A percentile compares a stretch with the other conserved stretches of the same genome.
phyloP scores from a whole-genome alignment of 305 asterid species.

The Solanum hybrid region DNA sequence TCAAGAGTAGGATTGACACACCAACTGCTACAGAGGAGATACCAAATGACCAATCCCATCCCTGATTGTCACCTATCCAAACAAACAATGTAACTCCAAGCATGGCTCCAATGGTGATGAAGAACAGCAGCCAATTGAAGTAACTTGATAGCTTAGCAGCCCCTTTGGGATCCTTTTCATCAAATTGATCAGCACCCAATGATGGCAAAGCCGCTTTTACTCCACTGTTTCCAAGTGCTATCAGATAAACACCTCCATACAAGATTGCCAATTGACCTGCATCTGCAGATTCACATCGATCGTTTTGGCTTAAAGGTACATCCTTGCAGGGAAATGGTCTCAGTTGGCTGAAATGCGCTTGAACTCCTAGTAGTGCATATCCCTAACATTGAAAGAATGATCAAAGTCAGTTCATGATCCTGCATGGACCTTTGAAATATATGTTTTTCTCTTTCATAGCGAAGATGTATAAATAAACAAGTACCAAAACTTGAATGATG shows the following conservation, averaged over 20 bases:
- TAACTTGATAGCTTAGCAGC: slow-evolving; percentile 51
- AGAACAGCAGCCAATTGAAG: slow-evolving; percentile 58
- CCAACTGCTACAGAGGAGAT: slow-evolving; percentile 36
- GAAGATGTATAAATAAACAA: background rate
- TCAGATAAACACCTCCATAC: slow-evolving; percentile 45
- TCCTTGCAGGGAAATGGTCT: slow-evolving; percentile 64
- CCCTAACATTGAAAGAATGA: slow-evolving; percentile 38
- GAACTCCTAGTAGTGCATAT: slow-evolving; percentile 46
- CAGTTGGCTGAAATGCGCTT: slow-evolving; percentile 52
- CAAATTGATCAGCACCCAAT: slow-evolving; percentile 74
- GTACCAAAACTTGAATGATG: slow-evolving; percentile 44
- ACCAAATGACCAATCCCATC: slow-evolving; percentile 72
- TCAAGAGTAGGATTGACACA: slow-evolving; percentile 26
- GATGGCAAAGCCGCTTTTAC: slow-evolving; percentile 62
- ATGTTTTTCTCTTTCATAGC: background rate
- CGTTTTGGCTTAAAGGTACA: slow-evolving; percentile 13
- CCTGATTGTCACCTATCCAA: slow-evolving; percentile 52
- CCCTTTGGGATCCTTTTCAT: slow-evolving; percentile 44
- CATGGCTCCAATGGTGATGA: slow-evolving; percentile 41
- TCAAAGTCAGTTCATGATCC: background rate
- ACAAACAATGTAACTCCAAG: slow-evolving; percentile 56
- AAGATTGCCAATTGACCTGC: slow-evolving; percentile 37
- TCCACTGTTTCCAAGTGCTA: slow-evolving; percentile 59
- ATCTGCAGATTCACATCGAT: slow-evolving; percentile 36
- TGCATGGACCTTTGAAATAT: background rate